Evolutionary conservation across 345 rosid species (phyloP).

Genomic region (Abelmoschus esculentus): DNA sequence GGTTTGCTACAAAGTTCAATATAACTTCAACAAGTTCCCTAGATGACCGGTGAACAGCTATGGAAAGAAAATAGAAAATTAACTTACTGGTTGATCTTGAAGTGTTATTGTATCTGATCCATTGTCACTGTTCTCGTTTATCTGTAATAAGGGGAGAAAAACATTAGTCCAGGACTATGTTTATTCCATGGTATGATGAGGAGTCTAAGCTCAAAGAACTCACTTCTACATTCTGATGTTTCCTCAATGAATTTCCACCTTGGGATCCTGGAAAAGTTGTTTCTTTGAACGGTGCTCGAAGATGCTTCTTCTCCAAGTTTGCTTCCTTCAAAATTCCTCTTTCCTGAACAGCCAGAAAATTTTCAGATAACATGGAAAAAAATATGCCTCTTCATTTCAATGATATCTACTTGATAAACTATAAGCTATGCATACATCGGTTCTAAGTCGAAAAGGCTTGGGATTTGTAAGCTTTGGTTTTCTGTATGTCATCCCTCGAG

Average conservation of each 20-base stretch:
- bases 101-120: slow-evolving; percentile 6
- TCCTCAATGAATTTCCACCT: slow-evolving; percentile 27
- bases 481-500: slow-evolving; percentile 33
- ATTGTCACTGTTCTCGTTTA: slow-evolving; percentile 12
- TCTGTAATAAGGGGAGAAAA: slow-evolving; percentile 21
- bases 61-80: background rate
- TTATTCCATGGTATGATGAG: background rate
- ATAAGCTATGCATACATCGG: slow-evolving; percentile 49
- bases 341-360: slow-evolving; percentile 38
- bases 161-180: slow-evolving; percentile 3
- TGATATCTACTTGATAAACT: background rate
- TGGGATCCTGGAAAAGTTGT: slow-evolving; percentile 15
- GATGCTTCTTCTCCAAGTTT: slow-evolving; percentile 52
- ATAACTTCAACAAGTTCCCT: slow-evolving; percentile 5
- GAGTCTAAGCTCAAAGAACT: slow-evolving; percentile 17
- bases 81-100: slow-evolving; percentile 25
- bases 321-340: slow-evolving; percentile 73
- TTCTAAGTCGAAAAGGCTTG: slow-evolving; percentile 90
- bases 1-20: background rate
- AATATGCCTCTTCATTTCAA: background rate
- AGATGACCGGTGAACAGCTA: background rate
- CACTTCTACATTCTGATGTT: slow-evolving; percentile 34
- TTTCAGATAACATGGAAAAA: slow-evolving; percentile 5
- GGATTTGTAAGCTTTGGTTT: slow-evolving; percentile 85
- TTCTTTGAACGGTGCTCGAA: slow-evolving; percentile 32